Conservation (phyloP, 805 yeast species). For the Pichia deserticola region DNA sequence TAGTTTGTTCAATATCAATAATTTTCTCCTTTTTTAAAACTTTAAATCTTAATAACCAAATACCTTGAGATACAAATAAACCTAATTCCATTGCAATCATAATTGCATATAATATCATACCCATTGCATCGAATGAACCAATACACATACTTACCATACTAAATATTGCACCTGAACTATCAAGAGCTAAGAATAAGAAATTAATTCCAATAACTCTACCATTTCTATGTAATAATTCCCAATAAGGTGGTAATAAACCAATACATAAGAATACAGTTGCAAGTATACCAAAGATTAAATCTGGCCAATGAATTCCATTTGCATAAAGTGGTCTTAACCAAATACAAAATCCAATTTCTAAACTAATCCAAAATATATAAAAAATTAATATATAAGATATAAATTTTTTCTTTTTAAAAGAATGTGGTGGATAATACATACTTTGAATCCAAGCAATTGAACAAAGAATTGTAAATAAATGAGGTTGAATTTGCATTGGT, state of each 20-base stretch:
- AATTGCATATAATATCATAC: constrained; percentile 66
- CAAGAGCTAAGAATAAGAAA: constrained; percentile 68
- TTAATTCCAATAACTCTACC: constrained; percentile 89
- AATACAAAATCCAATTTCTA: constrained; percentile 64
- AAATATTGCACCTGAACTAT: constrained; percentile 72
- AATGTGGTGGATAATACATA: constrained; percentile 63
- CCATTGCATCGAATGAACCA: constrained; percentile 67
- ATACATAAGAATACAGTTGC: constrained; percentile 69
- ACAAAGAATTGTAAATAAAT: constrained; percentile 67
- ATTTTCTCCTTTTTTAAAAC: constrained; percentile 2
- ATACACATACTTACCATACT: constrained; percentile 54
- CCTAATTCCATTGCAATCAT: constrained; percentile 76
- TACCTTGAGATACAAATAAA: constrained; percentile 58
- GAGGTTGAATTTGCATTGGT: constrained; percentile 84
- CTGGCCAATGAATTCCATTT: constrained; percentile 57
- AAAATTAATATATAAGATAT: constrained; percentile 30
- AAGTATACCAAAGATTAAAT: constrained; percentile 67
- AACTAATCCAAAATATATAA: constrained; percentile 41
- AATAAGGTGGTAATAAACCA: constrained; percentile 86
- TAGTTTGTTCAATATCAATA: neutral
- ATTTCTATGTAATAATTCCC: constrained; percentile 67
- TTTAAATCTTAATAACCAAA: constrained; percentile 55
- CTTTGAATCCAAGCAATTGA: constrained; percentile 61
- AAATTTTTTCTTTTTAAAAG: constrained; percentile 31
- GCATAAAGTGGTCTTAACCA: constrained; percentile 55